phyloP scores from a whole-genome alignment of 495 filamentous ascomycete species.

The Podospora australis region DNA sequence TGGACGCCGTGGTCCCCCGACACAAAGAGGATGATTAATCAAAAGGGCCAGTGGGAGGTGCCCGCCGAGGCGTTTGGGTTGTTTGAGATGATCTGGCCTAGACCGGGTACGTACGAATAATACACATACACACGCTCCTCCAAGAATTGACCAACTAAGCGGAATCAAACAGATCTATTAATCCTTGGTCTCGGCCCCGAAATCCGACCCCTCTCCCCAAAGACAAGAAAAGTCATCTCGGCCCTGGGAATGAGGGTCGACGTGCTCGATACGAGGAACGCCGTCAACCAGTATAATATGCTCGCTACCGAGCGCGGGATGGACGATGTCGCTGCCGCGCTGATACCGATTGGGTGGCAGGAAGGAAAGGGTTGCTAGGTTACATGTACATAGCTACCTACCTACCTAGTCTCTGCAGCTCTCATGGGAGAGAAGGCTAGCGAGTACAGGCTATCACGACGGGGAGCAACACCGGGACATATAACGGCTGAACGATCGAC shows the following conservation, averaged over 20 bases:
- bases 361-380: constrained; percentile 46
- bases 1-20: constrained; percentile 69
- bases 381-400: no score
- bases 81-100: constrained; percentile 75
- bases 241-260: constrained; percentile 80
- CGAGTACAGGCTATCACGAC: no score
- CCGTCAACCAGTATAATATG: constrained; percentile 84
- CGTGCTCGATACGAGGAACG: constrained; percentile 87
- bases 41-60: constrained; percentile 76
- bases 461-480: no score
- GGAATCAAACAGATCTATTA: constrained; percentile 64
- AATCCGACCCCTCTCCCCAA: constrained; percentile 68
- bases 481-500: no score
- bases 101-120: constrained; percentile 80
- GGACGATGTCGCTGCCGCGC: constrained; percentile 72
- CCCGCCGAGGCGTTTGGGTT: constrained; percentile 65
- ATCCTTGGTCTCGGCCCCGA: constrained; percentile 77
- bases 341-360: constrained; percentile 82
- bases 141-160: background rate
- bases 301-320: constrained; percentile 79
- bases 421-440: no score
- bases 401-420: no score
- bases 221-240: constrained; percentile 63
- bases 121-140: no score
- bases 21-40: constrained; percentile 53